phyloP scores from a whole-genome alignment of 768 basidiomycete genomes.

The Termitomyces heimii region DNA sequence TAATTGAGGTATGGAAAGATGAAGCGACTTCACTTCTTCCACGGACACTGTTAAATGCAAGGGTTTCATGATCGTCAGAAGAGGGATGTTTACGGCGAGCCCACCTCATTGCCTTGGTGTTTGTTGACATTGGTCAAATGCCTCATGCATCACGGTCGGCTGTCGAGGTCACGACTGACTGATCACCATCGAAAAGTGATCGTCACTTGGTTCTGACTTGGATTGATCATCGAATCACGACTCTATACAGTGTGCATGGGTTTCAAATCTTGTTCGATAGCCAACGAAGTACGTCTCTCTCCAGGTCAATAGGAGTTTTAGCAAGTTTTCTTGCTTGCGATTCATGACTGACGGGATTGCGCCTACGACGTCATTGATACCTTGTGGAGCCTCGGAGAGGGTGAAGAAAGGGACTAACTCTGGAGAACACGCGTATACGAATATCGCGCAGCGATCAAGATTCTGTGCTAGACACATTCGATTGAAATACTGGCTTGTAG shows the following conservation, averaged over 20 bases:
- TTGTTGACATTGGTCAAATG: conserved; percentile 5
- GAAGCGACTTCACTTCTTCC: neutral
- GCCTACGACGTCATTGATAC: neutral
- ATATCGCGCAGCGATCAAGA: neutral
- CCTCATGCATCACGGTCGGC: neutral
- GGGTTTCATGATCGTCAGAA: neutral
- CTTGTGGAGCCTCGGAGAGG: neutral
- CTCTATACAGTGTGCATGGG: too few relatives aligned
- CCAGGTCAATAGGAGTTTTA: neutral
- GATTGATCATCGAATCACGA: neutral
- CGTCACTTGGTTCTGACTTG: neutral
- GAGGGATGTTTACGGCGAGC: neutral
- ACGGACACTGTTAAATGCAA: neutral
- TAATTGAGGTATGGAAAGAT: neutral
- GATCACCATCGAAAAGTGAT: neutral
- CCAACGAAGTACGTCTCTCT: neutral
- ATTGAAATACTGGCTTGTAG: neutral
- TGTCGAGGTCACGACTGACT: neutral
- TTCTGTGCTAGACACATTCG: neutral
- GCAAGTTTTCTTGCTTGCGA: neutral
- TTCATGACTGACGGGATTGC: neutral
- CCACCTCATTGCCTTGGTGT: neutral
- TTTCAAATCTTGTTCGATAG: neutral
- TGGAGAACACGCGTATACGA: too few relatives aligned
- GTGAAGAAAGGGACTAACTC: neutral